These are phyloP conservation scores for Pythium aphanidermatum DNA, from an alignment of 352 stramenopile species.

Conservation along the genomic window DNA sequence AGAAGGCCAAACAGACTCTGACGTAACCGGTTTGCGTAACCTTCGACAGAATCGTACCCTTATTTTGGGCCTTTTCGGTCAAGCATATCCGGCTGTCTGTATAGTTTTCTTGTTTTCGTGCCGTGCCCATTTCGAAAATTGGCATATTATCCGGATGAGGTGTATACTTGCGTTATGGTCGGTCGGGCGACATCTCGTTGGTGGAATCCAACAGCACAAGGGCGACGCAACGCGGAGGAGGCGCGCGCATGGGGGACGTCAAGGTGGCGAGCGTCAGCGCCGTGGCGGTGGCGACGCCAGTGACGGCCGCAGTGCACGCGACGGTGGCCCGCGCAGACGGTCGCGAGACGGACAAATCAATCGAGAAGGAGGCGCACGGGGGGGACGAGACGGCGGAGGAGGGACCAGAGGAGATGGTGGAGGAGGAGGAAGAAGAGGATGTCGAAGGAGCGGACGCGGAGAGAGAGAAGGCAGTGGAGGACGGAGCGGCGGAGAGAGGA, in stretches of 20 bases:
- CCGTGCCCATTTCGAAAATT: conserved; percentile 1
- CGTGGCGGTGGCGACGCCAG: not conserved
- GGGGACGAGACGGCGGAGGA: too few species aligned
- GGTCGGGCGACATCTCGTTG: conserved; percentile 9
- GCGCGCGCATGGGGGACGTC: conserved; percentile 15
- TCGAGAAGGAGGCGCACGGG: too few species aligned
- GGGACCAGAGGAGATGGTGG: too few species aligned
- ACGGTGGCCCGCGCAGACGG: not conserved
- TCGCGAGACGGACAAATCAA: too few species aligned
- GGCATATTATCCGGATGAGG: conserved; percentile 2
- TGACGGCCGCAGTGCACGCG: not conserved
- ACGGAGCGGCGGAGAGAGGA: not conserved
- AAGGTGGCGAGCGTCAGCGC: conserved; percentile 10
- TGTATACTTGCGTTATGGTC: not conserved
- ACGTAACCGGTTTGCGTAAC: conserved; percentile 7
- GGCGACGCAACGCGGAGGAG: conserved; percentile 1
- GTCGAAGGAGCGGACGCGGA: too few species aligned
- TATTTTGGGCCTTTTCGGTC: too few species aligned
- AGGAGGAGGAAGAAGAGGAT: too few species aligned
- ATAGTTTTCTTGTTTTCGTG: not conserved
- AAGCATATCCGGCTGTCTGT: conserved; percentile 9
- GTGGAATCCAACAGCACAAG: conserved; percentile 12
- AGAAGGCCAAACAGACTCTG: conserved; percentile 8
- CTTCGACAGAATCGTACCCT: not conserved
- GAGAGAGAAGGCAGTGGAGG: too few species aligned